These are phyloP conservation scores for Ceratobasidium sp. DNA, from an alignment of 1,284 basidiomycete species.

Conservation along the genomic window DNA sequence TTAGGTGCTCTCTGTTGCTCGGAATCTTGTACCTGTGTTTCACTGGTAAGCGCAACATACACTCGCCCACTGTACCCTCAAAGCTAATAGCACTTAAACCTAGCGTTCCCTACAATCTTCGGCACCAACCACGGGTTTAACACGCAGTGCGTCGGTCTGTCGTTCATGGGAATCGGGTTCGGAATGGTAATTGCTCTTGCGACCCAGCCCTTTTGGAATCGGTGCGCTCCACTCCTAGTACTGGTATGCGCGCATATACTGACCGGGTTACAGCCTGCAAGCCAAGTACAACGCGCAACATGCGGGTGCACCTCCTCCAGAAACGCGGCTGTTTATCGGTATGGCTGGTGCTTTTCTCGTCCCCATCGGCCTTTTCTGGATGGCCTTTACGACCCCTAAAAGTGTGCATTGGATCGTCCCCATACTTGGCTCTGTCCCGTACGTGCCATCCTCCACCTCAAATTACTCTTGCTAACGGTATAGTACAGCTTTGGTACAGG, in stretches of 20 bases:
- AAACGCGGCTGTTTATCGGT: conserved; percentile 75
- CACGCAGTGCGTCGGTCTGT: conserved; percentile 70
- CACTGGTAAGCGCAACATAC: conserved; percentile 19
- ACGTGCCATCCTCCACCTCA: conserved; percentile 55
- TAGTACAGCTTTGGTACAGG: conserved; percentile 57
- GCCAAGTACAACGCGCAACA: conserved; percentile 38
- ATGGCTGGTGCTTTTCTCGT: conserved; percentile 77
- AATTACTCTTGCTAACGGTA: not conserved
- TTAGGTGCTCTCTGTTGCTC: conserved; percentile 71
- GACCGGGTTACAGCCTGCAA: conserved; percentile 7
- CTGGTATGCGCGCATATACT: not conserved
- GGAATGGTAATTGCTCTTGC: conserved; percentile 71
- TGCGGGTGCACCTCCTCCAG: conserved; percentile 67
- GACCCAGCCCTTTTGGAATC: conserved; percentile 75
- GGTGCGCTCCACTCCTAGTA: conserved; percentile 13
- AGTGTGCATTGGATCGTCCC: conserved; percentile 80
- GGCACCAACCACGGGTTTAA: conserved; percentile 70
- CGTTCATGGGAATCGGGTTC: conserved; percentile 79
- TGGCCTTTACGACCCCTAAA: conserved; percentile 79
- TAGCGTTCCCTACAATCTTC: conserved; percentile 80
- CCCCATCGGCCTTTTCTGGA: conserved; percentile 76
- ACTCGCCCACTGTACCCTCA: conserved; percentile 61
- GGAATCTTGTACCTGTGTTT: conserved; percentile 76
- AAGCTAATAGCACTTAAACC: conserved; percentile 49
- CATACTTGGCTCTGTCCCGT: conserved; percentile 73